These are phyloP conservation scores for Prunus persica DNA, from an alignment of 306 rosid genomes.

Conservation along the genomic window Prunus_persica_NCBIv2 NC_034013.1:14048001-14048500, in stretches of 20 bases:
- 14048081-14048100: no score
- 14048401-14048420: conserved; percentile 49
- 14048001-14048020: no score
- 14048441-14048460: conserved; percentile 30
- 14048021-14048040: no score
- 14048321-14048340: conserved; percentile 88
- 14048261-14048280: not conserved
- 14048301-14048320: conserved; percentile 12
- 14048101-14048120: not conserved
- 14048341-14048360: conserved; percentile 75
- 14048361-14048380: conserved; percentile 65
- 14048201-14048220: not conserved
- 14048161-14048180: not conserved
- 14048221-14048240: not conserved
- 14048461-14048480: not conserved
- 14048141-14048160: not conserved
- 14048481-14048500: no score
- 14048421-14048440: conserved; percentile 4
- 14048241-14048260: not conserved
- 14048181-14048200: not conserved
- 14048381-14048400: conserved; percentile 86
- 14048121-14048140: not conserved
- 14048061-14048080: no score
- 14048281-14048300: conserved; percentile 45
- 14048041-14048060: no score